Percentiles rank a stretch among this genome's conserved stretches.
phyloP scores from a whole-genome alignment of 2,329 filamentous ascomycete genomes.

The Sporothrix sp. region DNA sequence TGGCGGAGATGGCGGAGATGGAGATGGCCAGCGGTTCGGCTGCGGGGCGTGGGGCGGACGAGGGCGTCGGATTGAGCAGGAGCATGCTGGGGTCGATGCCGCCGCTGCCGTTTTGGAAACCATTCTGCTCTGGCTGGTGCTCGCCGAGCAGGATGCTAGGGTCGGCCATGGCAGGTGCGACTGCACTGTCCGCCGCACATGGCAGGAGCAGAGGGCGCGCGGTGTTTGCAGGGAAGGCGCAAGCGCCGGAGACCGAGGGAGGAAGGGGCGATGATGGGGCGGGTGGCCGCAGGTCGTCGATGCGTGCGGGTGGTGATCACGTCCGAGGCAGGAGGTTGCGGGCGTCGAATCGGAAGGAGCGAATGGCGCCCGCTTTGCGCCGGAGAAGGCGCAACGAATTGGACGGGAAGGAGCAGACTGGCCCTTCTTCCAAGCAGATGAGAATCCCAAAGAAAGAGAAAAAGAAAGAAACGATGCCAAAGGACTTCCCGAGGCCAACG shows the following conservation, averaged over 20 bases:
- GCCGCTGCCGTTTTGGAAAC: conserved; percentile 15
- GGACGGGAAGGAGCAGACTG: conserved; percentile 4
- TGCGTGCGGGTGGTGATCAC: neutral
- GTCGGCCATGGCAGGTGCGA: conserved; percentile 25
- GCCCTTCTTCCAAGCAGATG: neutral
- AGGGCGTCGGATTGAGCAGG: conserved; percentile 15
- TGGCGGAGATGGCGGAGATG: neutral
- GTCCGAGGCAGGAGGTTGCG: neutral
- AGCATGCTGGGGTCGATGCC: conserved; percentile 19
- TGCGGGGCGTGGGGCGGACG: conserved; percentile 9
- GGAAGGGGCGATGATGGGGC: conserved; percentile 3
- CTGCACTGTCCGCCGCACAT: conserved; percentile 20
- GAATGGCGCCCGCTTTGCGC: neutral
- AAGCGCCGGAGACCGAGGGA: neutral
- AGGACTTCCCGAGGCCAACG: too few relatives aligned
- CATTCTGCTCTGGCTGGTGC: conserved; percentile 16
- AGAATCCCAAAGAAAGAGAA: neutral
- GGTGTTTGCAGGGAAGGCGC: neutral
- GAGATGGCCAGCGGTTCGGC: conserved; percentile 12
- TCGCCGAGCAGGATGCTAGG: conserved; percentile 13
- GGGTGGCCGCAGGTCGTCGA: neutral
- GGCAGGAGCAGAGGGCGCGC: conserved; percentile 17
- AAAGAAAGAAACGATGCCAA: neutral
- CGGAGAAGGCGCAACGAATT: conserved; percentile 1
- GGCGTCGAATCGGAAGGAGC: conserved; percentile 3